These are phyloP conservation scores for Phytophthora melonis DNA, from an alignment of 352 stramenopile genomes.

Conservation along the genomic window DNA sequence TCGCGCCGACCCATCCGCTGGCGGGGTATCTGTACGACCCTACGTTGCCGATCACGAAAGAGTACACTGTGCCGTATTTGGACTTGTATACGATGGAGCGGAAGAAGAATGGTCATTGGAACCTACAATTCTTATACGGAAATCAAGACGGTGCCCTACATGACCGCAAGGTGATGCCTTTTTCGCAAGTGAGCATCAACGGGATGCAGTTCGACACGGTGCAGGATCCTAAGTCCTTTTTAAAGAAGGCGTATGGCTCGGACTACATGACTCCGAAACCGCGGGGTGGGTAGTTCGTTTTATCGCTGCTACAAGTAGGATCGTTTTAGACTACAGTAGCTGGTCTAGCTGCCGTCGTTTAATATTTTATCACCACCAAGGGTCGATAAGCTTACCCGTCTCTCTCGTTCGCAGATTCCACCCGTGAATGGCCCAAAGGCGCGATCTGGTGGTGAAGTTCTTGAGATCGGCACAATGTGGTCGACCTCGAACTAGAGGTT, in stretches of 20 bases:
- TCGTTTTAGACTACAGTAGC: no score
- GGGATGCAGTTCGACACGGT: slow-evolving; percentile 43
- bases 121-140: slow-evolving; percentile 22
- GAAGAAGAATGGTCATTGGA: neutral
- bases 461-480: neutral
- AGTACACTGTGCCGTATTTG: slow-evolving; percentile 37
- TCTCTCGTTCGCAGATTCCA: slow-evolving; percentile 7
- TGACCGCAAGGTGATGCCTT: slow-evolving; percentile 28
- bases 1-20: slow-evolving; percentile 48
- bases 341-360: no score
- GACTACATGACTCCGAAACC: slow-evolving; percentile 43
- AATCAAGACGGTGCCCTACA: slow-evolving; percentile 11
- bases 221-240: slow-evolving; percentile 38
- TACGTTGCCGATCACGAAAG: slow-evolving; percentile 11
- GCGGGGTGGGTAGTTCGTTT: slow-evolving; percentile 2
- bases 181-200: slow-evolving; percentile 31
- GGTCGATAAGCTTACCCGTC: neutral
- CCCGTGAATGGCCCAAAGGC: neutral
- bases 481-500: neutral
- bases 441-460: slow-evolving; percentile 15
- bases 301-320: no score
- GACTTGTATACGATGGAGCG: slow-evolving; percentile 42
- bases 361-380: no score
- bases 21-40: slow-evolving; percentile 44
- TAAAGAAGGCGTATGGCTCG: slow-evolving; percentile 37